A percentile compares a stretch with the other conserved stretches of the same genome.
phyloP scores from a whole-genome alignment of 306 rosid genomes.

The Glycine soja region DNA sequence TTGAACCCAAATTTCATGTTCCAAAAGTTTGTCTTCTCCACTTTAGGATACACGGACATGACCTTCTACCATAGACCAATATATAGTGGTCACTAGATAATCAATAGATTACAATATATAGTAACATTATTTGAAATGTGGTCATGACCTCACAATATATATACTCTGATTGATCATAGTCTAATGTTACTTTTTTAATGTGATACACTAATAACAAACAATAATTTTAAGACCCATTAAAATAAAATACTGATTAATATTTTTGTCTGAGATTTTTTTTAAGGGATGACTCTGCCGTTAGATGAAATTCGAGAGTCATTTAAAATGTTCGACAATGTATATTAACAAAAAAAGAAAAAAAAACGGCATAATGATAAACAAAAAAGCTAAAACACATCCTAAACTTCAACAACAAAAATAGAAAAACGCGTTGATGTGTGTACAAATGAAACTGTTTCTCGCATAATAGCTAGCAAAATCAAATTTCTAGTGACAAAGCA shows the following conservation, averaged over 20 bases:
- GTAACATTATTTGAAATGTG: not conserved
- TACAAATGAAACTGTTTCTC: slow-evolving; percentile 29
- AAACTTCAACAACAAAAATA: slow-evolving; percentile 30
- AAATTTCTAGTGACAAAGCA: slow-evolving; percentile 1
- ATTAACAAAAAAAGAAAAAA: not conserved
- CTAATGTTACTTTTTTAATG: not conserved
- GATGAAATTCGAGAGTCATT: not conserved
- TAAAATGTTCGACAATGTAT: not conserved
- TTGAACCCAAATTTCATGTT: slow-evolving; percentile 22
- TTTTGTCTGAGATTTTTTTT: not conserved
- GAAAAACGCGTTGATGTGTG: not conserved
- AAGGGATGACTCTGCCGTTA: not conserved
- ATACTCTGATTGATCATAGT: not conserved
- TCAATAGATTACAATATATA: not conserved
- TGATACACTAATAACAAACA: not conserved
- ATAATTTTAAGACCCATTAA: not conserved
- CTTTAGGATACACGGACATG: not conserved
- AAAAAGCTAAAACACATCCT: slow-evolving; percentile 16
- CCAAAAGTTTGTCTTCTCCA: slow-evolving; percentile 21
- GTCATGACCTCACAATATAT: not conserved
- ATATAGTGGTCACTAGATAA: slow-evolving; percentile 4
- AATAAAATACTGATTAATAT: not conserved
- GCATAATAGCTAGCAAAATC: slow-evolving; percentile 25
- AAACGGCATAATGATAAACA: not conserved
- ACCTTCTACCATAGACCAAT: not conserved